phyloP scores from a whole-genome alignment of 805 yeast species.

The Sugiyamaella valdiviana region DNA sequence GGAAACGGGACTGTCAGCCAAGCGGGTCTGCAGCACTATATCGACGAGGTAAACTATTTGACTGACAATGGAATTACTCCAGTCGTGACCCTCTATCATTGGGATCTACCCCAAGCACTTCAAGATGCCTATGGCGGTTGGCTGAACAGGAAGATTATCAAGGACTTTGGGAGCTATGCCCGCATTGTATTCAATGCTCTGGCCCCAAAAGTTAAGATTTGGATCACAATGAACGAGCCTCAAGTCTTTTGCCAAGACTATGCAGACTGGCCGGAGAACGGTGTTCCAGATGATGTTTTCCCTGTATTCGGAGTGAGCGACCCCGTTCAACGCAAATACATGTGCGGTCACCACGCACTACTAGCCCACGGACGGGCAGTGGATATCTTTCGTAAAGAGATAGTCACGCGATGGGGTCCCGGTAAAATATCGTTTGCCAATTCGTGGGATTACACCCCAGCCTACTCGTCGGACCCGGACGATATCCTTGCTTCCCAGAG shows the following conservation, averaged over 20 bases:
- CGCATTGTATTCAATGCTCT: constrained; percentile 30
- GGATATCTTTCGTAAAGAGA: constrained; percentile 25
- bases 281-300: constrained; percentile 24
- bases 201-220: constrained; percentile 31
- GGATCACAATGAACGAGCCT: constrained; percentile 35
- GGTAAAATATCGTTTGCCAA: constrained; percentile 30
- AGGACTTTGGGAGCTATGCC: constrained; percentile 33
- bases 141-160: constrained; percentile 26
- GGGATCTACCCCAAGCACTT: constrained; percentile 32
- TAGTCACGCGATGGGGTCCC: constrained; percentile 25
- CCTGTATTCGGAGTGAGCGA: constrained; percentile 17
- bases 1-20: constrained; percentile 22
- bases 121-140: constrained; percentile 28
- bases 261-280: constrained; percentile 17
- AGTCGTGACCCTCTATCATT: constrained; percentile 33
- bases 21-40: constrained; percentile 31
- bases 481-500: constrained; percentile 28
- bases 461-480: constrained; percentile 24
- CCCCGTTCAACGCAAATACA: constrained; percentile 7
- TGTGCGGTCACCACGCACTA: constrained; percentile 22
- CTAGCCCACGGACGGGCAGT: constrained; percentile 29
- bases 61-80: constrained; percentile 27
- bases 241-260: constrained; percentile 20
- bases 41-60: constrained; percentile 29
- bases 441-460: constrained; percentile 29